Evolutionary conservation across 495 filamentous ascomycete genomes (phyloP), one percentile per base, ranked within the genome.

Genomic region (Zalerion maritima): DNA sequence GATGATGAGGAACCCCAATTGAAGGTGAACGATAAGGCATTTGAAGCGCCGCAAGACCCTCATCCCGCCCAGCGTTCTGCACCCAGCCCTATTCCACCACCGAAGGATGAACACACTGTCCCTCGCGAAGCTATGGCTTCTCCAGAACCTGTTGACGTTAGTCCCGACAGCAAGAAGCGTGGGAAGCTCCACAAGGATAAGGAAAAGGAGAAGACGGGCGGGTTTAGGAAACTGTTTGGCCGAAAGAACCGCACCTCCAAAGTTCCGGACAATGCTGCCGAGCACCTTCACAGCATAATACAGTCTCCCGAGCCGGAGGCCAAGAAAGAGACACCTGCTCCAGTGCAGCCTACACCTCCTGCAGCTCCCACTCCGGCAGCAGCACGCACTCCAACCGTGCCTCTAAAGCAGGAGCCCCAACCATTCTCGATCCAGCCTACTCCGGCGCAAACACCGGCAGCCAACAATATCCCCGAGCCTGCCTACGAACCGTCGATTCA

Each of bases 151-250:
- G 41, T 48, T 15, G 50, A 45, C 16, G 39, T 37, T 6, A 62
- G 57, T 43, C 60, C 49, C 1, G 57, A 66, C 4, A 47, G 45
- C 36, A 67, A 60, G 45, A 58, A 52, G 37, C 49, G 47, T 2
- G 67, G 62, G 38, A 74, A 71, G 49, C 58, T 75, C 22, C 59
- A 64, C 20, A 5, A 5, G 16, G 5, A 12, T 11, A 18, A 29
- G 13, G 64, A 64, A 36, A 64, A 70, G 37, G 62, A 67, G 48
- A 61, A 60, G 38, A 62, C 60, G 42, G 60, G 49, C 16, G 57
- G 68, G 4, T 64, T 81, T 31, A 67, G 59, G 38, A 78, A 73
- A 52, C 45, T 81, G 31, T 79, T 81, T 41, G 62, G 63, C 18
- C 64, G 71, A 34, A 71, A 71, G 49, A 66, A 58, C 31, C 43